These are phyloP conservation scores for Penicillium desertorum DNA, from an alignment of 495 filamentous ascomycete genomes.

Conservation along the genomic window DNA sequence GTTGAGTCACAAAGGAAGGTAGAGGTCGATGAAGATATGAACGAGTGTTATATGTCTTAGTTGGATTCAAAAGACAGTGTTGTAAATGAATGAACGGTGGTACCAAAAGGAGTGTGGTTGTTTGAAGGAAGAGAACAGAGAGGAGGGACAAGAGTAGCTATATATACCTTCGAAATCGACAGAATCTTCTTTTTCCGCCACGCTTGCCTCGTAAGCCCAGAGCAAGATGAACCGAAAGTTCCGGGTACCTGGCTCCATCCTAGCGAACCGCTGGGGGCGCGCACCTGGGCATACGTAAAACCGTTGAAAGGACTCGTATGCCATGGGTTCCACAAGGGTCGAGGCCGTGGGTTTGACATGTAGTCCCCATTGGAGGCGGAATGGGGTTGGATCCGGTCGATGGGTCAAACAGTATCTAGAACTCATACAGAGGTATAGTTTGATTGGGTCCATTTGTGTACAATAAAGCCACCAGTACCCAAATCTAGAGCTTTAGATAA, in stretches of 20 bases:
- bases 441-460: conserved; percentile 5
- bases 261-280: conserved; percentile 10
- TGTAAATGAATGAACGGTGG: conserved; percentile 22
- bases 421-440: not conserved
- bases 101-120: conserved; percentile 23
- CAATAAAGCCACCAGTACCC: not conserved
- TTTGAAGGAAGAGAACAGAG: conserved; percentile 18
- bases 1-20: conserved; percentile 9
- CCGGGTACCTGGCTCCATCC: conserved; percentile 25
- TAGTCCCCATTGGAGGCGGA: conserved; percentile 7
- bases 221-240: conserved; percentile 15
- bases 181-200: conserved; percentile 18
- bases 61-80: conserved; percentile 7
- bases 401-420: not conserved
- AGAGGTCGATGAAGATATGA: conserved; percentile 5
- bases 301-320: conserved; percentile 8
- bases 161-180: conserved; percentile 22
- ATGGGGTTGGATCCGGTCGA: not conserved
- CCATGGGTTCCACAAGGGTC: conserved; percentile 22
- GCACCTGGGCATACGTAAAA: conserved; percentile 14
- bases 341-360: conserved; percentile 22
- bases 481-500: not conserved
- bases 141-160: conserved; percentile 8
- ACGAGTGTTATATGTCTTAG: conserved; percentile 11
- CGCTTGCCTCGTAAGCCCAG: conserved; percentile 15